Evolutionary conservation across 352 stramenopile genomes (phyloP).

Genomic region (Albugo laibachii): DNA sequence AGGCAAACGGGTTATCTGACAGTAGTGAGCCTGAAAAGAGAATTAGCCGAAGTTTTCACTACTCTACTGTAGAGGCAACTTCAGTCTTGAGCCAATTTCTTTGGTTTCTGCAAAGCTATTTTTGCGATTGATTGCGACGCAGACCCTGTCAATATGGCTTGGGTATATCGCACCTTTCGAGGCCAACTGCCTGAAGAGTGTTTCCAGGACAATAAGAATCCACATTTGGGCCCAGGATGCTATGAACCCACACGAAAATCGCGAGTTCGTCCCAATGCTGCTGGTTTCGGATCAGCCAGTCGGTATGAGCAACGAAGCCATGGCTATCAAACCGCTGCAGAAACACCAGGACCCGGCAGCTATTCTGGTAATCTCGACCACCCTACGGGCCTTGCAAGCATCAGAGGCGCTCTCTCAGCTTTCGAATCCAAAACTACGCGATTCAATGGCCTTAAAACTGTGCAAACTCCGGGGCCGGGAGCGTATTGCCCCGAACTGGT

Average conservation of each 20-base stretch:
- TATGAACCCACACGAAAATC: slow-evolving; percentile 28
- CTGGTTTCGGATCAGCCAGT: slow-evolving; percentile 33
- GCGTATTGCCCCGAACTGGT: not conserved
- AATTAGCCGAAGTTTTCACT: no score
- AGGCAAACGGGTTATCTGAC: no score
- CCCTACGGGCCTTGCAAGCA: slow-evolving; percentile 14
- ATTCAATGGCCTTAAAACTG: not conserved
- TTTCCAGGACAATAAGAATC: slow-evolving; percentile 6
- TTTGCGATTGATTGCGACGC: no score
- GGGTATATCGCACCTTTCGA: slow-evolving; percentile 44
- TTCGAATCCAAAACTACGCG: not conserved
- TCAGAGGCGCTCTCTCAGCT: not conserved
- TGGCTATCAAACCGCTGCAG: slow-evolving; percentile 5
- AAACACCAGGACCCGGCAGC: slow-evolving; percentile 33
- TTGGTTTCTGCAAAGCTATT: no score
- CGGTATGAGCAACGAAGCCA: slow-evolving; percentile 20
- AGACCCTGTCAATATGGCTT: slow-evolving; percentile 22
- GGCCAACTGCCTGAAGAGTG: slow-evolving; percentile 23
- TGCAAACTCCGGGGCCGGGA: not conserved
- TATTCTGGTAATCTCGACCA: slow-evolving; percentile 36
- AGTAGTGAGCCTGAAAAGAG: no score
- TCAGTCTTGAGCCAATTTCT: no score
- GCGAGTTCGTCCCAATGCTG: slow-evolving; percentile 26
- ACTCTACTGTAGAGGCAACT: no score
- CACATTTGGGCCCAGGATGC: slow-evolving; percentile 27